Evolutionary conservation across 2,329 filamentous ascomycete species (phyloP), one percentile per base, ranked within the genome.

Genomic region (Drechslerella stenobrocha): DNA sequence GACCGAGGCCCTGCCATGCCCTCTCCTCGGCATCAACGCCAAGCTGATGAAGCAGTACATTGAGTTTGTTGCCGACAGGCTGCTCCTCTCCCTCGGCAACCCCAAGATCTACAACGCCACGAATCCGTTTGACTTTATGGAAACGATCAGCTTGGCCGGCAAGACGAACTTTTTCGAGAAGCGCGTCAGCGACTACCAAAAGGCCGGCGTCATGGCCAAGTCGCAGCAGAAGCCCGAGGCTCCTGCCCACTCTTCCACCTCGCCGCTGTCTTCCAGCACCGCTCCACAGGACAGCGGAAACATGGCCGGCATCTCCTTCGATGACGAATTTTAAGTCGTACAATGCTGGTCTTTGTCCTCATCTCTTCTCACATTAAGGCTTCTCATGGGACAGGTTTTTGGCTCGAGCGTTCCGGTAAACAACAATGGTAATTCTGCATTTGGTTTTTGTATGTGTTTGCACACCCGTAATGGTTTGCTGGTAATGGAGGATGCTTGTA

Each of bases 151-250:
- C 20, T 84, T 98, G 8, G 89, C 90, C 52, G 93, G 93, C 79
- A 98, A 98, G 88, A 98, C 93, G 77, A 98, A 98, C 86, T 98
- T 98, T 85, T 98, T 98, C 78, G 93, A 98, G 87, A 98, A 98
- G 88, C 90, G 93, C 74, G 93, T 98, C 61, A 93, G 87, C 77
- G 93, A 98, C 76, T 98, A 98, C 84, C 93, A 98, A 81, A 98
- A 98, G 84, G 91, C 93, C 34, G 93, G 93, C 81, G 92, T 98
- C 78, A 95, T 98, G 90, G 87, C 87, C 75, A 91, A 88, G 80
- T 88, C 87, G 74, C 90, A 90, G 81, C 87, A 88, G 79, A 86
- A 87, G 77, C 77, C 77, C 71, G 71, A 74, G 48, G 76, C 77
- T 9, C 78, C 80, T n/a, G 73, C 75, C 57, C n/a, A n/a, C n/a